Evolutionary conservation across 2,329 filamentous ascomycete genomes (phyloP), one percentile per base, ranked within the genome.

Genomic region (Cladosporium sp.): DNA sequence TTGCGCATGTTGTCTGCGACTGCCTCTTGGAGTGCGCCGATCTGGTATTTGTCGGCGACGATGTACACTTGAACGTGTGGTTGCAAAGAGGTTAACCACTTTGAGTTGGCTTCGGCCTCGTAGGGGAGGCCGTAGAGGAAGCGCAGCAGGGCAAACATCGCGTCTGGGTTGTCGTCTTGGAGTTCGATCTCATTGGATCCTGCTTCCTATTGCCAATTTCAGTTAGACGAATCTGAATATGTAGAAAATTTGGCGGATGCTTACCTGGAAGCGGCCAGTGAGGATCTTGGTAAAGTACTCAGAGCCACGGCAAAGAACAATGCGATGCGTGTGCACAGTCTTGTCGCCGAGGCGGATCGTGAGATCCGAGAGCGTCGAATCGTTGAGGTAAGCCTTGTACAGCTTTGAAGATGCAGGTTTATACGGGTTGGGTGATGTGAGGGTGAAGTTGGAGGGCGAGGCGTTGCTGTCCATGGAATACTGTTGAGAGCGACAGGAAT

Each of bases 1-100:
- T 25, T 34, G 2, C 16, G 30, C 21, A 60, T 46, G 28, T 34
- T 46, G 1, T 49, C 39, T 16, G 14, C 25, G 39, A 49, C 21
- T 16, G 25, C 34, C 8, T 25, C 11, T 26, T 62, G 34, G 1
- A 62, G 46, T 10, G 26, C 8, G 7, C 34, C 43, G 11, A 53
- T 18, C 8, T 23, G 32, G 34, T 62, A 62, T n/a, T 62, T 62
- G n/a, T 62, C 43, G 32, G 59, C 59, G 18, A 53, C 46, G 13
- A 39, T 11, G 25, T 62, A 62, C 18, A 49, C 26, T 4, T 23
- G 7, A 18, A 46, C 58, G 21, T 60, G 58, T 18, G 58, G 39
- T 4, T 26, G 6, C 30, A 49, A n/a, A 23, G 36, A 21, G 14
- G 14, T 4, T 5, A 13, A 2, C 46, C 32, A 23, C 16, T 53